Evolutionary conservation across 148 eudicot species (phyloP).

Genomic region (Hydrangea macrophylla): DNA sequence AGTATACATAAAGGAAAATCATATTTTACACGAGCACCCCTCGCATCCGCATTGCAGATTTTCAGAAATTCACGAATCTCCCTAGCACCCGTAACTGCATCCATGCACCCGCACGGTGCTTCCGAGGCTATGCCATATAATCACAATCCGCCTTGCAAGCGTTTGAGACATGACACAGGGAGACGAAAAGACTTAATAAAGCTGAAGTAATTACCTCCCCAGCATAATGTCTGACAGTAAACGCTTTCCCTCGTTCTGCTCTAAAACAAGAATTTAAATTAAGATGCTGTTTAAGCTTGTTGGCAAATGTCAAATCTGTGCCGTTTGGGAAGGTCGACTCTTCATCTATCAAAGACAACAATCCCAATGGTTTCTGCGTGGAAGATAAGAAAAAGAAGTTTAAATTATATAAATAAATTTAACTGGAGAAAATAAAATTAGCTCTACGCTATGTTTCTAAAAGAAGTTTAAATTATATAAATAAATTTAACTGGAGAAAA

Average conservation of each 20-base stretch:
- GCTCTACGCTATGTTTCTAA: not conserved
- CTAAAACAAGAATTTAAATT: slow-evolving; percentile 62
- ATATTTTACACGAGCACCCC: too few species aligned
- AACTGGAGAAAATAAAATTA: not conserved
- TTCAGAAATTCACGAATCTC: too few species aligned
- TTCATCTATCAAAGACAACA: slow-evolving; percentile 84
- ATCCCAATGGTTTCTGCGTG: slow-evolving; percentile 88
- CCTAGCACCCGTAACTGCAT: too few species aligned
- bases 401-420: not conserved
- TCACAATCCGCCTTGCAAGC: not conserved
- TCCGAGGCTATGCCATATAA: not conserved
- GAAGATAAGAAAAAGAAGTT: slow-evolving; percentile 8
- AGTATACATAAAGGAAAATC: too few species aligned
- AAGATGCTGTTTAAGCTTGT: slow-evolving; percentile 91
- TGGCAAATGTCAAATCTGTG: slow-evolving; percentile 83
- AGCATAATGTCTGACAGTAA: slow-evolving; percentile 86
- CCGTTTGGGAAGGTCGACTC: slow-evolving; percentile 98
- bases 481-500: not conserved
- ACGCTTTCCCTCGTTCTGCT: slow-evolving; percentile 84
- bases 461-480: not conserved
- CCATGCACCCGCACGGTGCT: not conserved
- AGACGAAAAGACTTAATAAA: not conserved
- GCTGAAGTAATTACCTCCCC: slow-evolving; percentile 65
- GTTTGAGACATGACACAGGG: slow-evolving; percentile 2
- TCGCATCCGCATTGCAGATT: too few species aligned